Conservation (phyloP, 805 yeast species). For the Barnettozyma sucrosica region DNA sequence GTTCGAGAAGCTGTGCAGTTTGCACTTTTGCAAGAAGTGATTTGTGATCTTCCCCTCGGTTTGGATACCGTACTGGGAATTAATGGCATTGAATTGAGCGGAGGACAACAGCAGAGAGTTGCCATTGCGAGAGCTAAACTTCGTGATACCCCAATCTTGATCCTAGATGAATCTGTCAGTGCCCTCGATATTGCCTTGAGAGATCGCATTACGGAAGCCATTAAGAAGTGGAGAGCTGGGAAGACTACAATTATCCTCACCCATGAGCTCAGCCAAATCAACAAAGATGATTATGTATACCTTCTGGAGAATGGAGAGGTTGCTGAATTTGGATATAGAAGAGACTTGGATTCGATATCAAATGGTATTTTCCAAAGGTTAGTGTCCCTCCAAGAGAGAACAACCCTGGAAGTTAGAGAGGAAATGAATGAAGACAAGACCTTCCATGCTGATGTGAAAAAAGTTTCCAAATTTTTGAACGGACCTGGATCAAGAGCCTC, state of each 20-base stretch:
- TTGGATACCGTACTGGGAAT: constrained; percentile 45
- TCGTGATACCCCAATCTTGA: constrained; percentile 65
- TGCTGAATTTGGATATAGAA: constrained; percentile 37
- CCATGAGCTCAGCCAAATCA: constrained; percentile 64
- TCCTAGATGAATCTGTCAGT: constrained; percentile 82
- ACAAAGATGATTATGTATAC: constrained; percentile 49
- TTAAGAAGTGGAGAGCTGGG: constrained; percentile 55
- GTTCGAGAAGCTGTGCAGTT: constrained; percentile 43
- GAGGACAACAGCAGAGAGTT: constrained; percentile 86
- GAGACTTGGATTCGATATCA: constrained; percentile 24
- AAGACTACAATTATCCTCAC: constrained; percentile 79
- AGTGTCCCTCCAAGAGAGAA: constrained; percentile 15
- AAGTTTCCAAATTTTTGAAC: background rate
- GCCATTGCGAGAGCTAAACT: constrained; percentile 79
- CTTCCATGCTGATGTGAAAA: background rate
- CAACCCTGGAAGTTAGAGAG: constrained; percentile 4
- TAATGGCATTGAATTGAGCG: constrained; percentile 55
- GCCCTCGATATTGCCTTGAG: constrained; percentile 63
- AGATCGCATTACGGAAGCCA: constrained; percentile 38
- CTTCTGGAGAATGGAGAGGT: constrained; percentile 57
- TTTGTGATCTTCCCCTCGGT: constrained; percentile 47
- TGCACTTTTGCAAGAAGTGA: constrained; percentile 46
- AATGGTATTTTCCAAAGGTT: constrained; percentile 17
- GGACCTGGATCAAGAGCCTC: constrained; percentile 10
- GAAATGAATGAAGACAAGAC: background rate